Percentiles rank a stretch among this genome's conserved stretches.
These are phyloP conservation scores for Pinguiococcus pyrenoidosus DNA, from an alignment of 108 stramenopile genomes.

Conservation along the genomic window DNA sequence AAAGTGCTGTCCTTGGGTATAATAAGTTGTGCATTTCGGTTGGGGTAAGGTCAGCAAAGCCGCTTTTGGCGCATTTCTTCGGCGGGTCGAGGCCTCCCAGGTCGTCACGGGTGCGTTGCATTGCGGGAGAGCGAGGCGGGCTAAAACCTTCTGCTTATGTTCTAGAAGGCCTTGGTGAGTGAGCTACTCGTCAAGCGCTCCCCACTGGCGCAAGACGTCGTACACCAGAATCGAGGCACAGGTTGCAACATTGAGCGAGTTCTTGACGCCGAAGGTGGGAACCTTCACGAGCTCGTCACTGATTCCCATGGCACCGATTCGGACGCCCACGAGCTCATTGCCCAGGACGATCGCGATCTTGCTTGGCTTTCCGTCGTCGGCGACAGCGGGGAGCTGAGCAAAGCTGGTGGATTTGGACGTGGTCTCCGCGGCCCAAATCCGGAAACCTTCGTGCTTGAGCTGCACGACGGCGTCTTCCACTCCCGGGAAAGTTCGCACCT, in stretches of 20 bases:
- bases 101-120: no score
- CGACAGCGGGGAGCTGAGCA: conserved; percentile 15
- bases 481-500: no score
- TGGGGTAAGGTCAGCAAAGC: no score
- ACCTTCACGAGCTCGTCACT: conserved; percentile 36
- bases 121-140: no score
- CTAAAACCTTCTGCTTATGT: no score
- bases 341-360: conserved; percentile 44
- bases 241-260: conserved; percentile 44
- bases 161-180: no score
- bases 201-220: conserved; percentile 41
- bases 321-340: conserved; percentile 46
- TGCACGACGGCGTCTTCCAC: conserved; percentile 31
- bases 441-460: conserved; percentile 29
- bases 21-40: no score
- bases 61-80: no score
- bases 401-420: conserved; percentile 32
- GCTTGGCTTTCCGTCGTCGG: background rate
- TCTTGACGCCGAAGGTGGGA: conserved; percentile 45
- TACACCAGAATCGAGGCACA: conserved; percentile 41
- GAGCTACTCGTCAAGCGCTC: no score
- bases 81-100: no score
- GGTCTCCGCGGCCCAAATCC: conserved; percentile 37
- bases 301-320: conserved; percentile 28
- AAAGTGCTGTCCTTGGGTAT: no score